A percentile compares a stretch with the other conserved stretches of the same genome.
These are phyloP conservation scores for Candida sanyiensis DNA, from an alignment of 805 yeast genomes.

Conservation along the genomic window DNA sequence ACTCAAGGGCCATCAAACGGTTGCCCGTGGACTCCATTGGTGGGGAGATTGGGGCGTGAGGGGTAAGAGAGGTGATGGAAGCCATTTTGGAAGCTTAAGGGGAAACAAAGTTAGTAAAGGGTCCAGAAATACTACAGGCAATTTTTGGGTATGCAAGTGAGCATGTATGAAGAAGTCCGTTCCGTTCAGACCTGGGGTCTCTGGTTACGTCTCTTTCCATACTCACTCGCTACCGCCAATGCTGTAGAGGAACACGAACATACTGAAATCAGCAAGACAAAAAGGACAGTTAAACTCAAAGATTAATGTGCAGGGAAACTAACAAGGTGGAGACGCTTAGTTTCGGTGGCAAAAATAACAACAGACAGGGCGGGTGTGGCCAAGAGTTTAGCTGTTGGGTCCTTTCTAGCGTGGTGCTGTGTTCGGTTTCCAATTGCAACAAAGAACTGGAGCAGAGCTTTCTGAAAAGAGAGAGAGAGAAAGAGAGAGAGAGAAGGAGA, in stretches of 20 bases:
- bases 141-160: not conserved
- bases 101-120: constrained; percentile 4
- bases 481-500: constrained; percentile 28
- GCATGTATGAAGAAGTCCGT: not conserved
- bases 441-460: constrained; percentile 24
- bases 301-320: constrained; percentile 1
- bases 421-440: constrained; percentile 8
- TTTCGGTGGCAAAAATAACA: not conserved
- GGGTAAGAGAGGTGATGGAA: constrained; percentile 22
- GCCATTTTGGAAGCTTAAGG: constrained; percentile 8
- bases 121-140: not conserved
- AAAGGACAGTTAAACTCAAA: constrained; percentile 4
- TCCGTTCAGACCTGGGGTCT: not conserved
- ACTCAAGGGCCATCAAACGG: constrained; percentile 80
- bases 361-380: not conserved
- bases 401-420: constrained; percentile 2
- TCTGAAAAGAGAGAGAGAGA: constrained; percentile 25
- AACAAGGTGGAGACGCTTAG: constrained; percentile 11
- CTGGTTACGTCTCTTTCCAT: constrained; percentile 4
- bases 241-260: not conserved
- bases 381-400: constrained; percentile 4
- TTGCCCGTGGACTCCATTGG: constrained; percentile 82
- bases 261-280: constrained; percentile 1
- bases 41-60: constrained; percentile 83
- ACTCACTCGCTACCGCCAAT: constrained; percentile 9